Evolutionary conservation across 1,284 basidiomycete genomes (phyloP).

Genomic region (Malassezia globosa): DNA sequence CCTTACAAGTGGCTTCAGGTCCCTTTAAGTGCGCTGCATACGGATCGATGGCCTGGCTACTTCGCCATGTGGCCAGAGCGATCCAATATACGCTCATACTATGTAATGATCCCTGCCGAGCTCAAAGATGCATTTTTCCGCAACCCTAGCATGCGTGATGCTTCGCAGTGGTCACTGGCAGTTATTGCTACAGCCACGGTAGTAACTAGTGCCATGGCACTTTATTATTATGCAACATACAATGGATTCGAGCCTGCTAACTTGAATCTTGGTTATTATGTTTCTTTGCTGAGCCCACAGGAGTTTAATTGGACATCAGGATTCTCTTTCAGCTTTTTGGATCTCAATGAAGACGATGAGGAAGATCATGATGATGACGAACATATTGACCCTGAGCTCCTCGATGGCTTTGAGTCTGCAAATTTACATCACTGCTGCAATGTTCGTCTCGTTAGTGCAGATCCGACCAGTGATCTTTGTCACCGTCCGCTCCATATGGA

Average conservation of each 20-base stretch:
- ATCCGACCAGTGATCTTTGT: constrained; percentile 32
- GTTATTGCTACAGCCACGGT: constrained; percentile 13
- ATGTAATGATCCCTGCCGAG: constrained; percentile 13
- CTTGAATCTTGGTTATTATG: background rate
- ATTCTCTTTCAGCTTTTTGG: background rate
- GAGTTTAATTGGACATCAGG: background rate
- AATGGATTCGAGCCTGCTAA: background rate
- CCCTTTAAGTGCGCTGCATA: constrained; percentile 4
- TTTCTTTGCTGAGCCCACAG: background rate
- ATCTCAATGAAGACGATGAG: background rate
- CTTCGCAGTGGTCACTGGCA: constrained; percentile 8
- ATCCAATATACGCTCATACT: constrained; percentile 4
- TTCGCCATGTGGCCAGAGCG: background rate
- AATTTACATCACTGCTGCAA: background rate
- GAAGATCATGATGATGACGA: constrained; percentile 27
- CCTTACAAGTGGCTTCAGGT: constrained; percentile 12
- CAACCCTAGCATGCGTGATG: background rate
- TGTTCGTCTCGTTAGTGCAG: constrained; percentile 24
- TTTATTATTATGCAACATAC: constrained; percentile 9
- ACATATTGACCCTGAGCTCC: constrained; percentile 14
- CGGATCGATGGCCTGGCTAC: constrained; percentile 10
- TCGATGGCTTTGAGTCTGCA: constrained; percentile 16
- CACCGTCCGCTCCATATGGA: constrained; percentile 31
- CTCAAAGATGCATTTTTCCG: constrained; percentile 5
- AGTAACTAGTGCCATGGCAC: constrained; percentile 12